Evolutionary conservation across 306 rosid genomes (phyloP).

Genomic region (Begonia masoniana): DNA sequence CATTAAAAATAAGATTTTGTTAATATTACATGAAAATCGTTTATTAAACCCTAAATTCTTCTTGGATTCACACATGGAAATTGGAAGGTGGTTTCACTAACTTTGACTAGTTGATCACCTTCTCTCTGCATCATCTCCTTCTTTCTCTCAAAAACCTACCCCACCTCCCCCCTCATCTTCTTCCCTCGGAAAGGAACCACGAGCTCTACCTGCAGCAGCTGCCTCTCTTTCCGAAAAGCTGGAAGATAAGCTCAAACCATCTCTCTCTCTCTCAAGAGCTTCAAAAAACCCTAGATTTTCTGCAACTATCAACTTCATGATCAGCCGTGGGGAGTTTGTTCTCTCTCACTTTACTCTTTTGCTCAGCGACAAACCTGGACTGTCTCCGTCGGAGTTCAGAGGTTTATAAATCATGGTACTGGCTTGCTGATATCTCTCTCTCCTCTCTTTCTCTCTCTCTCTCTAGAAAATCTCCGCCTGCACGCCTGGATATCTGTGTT

Average conservation of each 20-base stretch:
- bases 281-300: conserved; percentile 8
- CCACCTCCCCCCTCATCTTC: conserved; percentile 5
- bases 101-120: too few species aligned
- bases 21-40: too few species aligned
- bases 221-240: conserved; percentile 25
- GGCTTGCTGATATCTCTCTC: not conserved
- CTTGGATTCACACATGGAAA: too few species aligned
- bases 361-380: not conserved
- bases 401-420: not conserved
- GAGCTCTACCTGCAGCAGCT: conserved; percentile 3
- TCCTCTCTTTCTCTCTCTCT: too few species aligned
- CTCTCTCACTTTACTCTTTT: conserved; percentile 7
- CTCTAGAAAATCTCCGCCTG: not conserved
- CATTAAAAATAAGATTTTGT: too few species aligned
- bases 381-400: conserved; percentile 6
- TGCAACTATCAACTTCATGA: conserved; percentile 20
- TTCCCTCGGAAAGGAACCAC: conserved; percentile 22
- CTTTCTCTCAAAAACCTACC: too few species aligned
- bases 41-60: too few species aligned
- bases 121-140: too few species aligned
- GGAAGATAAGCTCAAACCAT: not conserved
- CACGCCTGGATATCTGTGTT: conserved; percentile 14
- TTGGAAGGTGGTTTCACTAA: too few species aligned
- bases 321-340: conserved; percentile 23
- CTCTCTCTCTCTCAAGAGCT: not conserved